Percentiles rank a stretch among this genome's conserved stretches.
phyloP scores from a whole-genome alignment of 495 filamentous ascomycete species.

The Parmelia sp. region DNA sequence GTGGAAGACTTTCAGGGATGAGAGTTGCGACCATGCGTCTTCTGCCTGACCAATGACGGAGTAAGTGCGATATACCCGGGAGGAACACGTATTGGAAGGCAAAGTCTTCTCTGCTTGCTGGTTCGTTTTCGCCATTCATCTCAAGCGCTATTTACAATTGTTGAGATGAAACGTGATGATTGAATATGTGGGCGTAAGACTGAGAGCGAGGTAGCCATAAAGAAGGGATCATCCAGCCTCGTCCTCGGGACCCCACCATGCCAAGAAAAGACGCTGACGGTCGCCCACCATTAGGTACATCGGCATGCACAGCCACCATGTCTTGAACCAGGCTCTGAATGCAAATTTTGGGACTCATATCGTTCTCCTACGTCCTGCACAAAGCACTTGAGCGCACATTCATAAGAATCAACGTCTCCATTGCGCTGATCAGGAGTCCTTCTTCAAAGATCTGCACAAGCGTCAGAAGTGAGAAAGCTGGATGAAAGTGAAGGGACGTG shows the following conservation, averaged over 20 bases:
- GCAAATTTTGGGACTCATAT: not conserved
- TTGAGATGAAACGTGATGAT: not conserved
- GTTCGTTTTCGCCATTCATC: not conserved
- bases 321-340: not conserved
- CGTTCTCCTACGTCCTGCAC: not conserved
- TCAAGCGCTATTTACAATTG: no score
- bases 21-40: conserved; percentile 1
- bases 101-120: not conserved
- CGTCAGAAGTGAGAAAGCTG: not conserved
- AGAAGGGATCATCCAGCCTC: not conserved
- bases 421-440: not conserved
- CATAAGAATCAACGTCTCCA: not conserved
- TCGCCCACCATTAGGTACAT: not conserved
- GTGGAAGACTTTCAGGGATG: conserved; percentile 9
- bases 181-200: not conserved
- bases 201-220: not conserved
- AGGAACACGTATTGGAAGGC: not conserved
- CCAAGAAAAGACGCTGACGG: not conserved
- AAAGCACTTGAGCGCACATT: not conserved
- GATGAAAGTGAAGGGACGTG: not conserved
- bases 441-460: conserved; percentile 1
- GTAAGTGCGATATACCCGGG: not conserved
- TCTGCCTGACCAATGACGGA: not conserved
- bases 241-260: not conserved
- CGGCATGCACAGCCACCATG: not conserved